A percentile compares a stretch with the other conserved stretches of the same genome.
Evolutionary conservation across 495 filamentous ascomycete genomes (phyloP).

Genomic region (Penicillium antarcticum): DNA sequence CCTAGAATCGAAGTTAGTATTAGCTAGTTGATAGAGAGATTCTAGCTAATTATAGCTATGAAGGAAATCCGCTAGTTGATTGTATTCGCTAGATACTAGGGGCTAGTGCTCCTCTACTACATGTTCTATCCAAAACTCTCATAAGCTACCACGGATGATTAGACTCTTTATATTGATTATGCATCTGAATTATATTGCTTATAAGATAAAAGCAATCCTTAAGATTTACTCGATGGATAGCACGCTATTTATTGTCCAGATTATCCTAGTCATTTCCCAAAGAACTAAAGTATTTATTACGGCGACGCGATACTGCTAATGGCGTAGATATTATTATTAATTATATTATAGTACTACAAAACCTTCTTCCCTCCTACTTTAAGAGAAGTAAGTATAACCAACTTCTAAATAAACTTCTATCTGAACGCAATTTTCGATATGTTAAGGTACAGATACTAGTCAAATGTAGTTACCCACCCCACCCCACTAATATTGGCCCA

Average conservation of each 20-base stretch:
- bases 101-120: neutral
- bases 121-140: neutral
- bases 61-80: conserved; percentile 1
- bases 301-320: too few species aligned
- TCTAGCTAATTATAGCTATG: neutral
- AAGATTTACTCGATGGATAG: neutral
- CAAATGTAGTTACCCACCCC: too few species aligned
- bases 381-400: conserved; percentile 9
- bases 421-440: neutral
- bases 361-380: conserved; percentile 9
- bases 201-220: neutral
- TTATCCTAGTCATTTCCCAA: conserved; percentile 10
- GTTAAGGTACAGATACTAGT: too few species aligned
- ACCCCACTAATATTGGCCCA: too few species aligned
- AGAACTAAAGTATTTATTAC: conserved; percentile 12
- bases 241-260: conserved; percentile 1
- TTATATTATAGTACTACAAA: conserved; percentile 6
- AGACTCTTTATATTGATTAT: neutral
- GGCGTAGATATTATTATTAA: conserved; percentile 9
- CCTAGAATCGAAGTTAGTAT: neutral
- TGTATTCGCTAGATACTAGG: neutral
- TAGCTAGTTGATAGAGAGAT: neutral
- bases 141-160: neutral
- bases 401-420: conserved; percentile 6
- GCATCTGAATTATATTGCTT: neutral